Evolutionary conservation across 257 asterid species (phyloP).

Genomic region (Solanum bukasovii): DNA sequence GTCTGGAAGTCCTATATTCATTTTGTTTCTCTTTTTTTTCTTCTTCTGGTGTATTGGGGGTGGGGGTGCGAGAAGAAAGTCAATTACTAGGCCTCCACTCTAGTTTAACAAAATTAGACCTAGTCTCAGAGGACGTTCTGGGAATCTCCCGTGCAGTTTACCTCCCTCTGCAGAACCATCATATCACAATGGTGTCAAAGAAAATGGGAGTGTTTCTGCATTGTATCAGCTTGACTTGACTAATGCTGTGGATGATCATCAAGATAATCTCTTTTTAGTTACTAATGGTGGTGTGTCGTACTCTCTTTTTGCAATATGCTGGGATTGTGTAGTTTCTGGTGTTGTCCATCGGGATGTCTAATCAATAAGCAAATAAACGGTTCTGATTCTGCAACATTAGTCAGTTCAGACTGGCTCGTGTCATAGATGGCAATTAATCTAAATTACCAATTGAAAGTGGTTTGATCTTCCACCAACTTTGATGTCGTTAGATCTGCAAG

Average conservation of each 20-base stretch:
- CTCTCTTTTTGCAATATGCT: background rate
- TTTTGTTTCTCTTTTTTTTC: background rate
- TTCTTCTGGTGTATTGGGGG: background rate
- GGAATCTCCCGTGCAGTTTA: background rate
- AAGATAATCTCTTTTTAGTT: background rate
- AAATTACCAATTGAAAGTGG: background rate
- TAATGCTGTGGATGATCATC: background rate
- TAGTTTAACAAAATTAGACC: background rate
- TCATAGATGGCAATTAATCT: background rate
- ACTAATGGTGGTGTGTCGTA: background rate
- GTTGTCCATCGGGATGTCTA: background rate
- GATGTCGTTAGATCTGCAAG: background rate
- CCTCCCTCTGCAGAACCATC: background rate
- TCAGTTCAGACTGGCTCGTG: background rate
- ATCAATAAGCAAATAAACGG: background rate
- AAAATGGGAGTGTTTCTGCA: background rate
- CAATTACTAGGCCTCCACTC: background rate
- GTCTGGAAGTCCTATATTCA: background rate
- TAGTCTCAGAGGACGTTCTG: background rate
- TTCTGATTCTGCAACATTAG: background rate
- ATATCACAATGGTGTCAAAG: background rate
- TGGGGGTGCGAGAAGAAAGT: background rate
- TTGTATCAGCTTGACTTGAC: background rate
- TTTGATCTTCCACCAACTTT: background rate
- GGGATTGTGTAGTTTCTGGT: background rate